Base-by-base conservation (phyloP, 139 green algal genomes). In the Tetradesmus obliquus region DNA sequence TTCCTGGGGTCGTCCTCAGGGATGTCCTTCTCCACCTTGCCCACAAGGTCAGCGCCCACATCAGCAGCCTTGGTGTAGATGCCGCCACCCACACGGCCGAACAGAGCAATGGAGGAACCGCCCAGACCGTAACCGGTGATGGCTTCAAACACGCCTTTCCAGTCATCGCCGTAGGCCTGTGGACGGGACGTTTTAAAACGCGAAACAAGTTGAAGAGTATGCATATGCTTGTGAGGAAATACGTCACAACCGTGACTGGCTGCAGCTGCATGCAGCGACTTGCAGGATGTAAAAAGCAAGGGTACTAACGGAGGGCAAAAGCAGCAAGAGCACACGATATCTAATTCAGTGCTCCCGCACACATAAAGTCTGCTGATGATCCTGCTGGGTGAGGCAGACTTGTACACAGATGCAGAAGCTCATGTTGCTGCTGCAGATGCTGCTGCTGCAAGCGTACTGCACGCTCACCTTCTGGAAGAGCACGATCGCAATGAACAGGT, bases 51-150 rank as follows among this genome's bases (percentile, higher is more conserved):
- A 83, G 98, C 98, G 71, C 98, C 98, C 19, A 99, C 98, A 86
- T 99, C 98, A 85, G 98, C 98, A 71, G 98, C 98, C 96, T 99
- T 99, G 91, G 98, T 99, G 97, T 99, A 99, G 93, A 99, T 99
- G 90, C 98, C 98, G 86, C 98, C 98, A 79, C 96, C 98, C 13
- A 99, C 98, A 84, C 98, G 97, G 20, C 97, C 97, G 88, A 99
- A 99, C 87, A 99, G 96, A 3, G 98, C 98, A 85, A 99, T 99
- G 90, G 97, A 97, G 10, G 98, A 99, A 66, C 98, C 98, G 60
- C 98, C 98, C 92, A 99, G 96, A 79, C 98, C 98, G 89, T 99
- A 99, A 32, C 98, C 98, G 62, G 98, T 98, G 95, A 99, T 99
- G 89, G 97, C 95, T 96, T 99, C 98, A 89, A 97, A 99, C 80